These are phyloP conservation scores for Yamadazyma pseudoaaseri DNA, from an alignment of 1,139 yeast genomes.

Conservation along the genomic window DNA sequence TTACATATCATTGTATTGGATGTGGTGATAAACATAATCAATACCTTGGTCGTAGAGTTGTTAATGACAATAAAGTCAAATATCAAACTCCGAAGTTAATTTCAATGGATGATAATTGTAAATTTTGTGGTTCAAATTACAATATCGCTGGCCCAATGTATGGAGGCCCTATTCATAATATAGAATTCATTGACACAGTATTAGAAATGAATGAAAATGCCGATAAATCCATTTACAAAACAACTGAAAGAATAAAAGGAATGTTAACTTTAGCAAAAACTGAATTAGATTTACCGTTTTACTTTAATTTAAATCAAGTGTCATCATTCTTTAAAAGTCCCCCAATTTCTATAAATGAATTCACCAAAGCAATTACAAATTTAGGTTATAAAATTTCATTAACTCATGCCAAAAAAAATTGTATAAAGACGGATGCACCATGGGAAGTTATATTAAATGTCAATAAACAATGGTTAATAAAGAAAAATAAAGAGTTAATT, in stretches of 20 bases:
- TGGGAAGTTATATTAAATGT: slow-evolving; percentile 75
- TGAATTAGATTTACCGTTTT: slow-evolving; percentile 74
- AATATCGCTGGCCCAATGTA: slow-evolving; percentile 98
- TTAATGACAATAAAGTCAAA: slow-evolving; percentile 23
- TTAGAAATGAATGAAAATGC: slow-evolving; percentile 51
- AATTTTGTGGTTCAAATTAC: slow-evolving; percentile 64
- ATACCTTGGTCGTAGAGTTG: slow-evolving; percentile 64
- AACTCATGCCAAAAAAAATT: slow-evolving; percentile 85
- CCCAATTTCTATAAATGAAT: slow-evolving; percentile 73
- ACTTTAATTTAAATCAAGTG: slow-evolving; percentile 75
- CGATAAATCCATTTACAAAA: slow-evolving; percentile 62
- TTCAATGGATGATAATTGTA: slow-evolving; percentile 53
- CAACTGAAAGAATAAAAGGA: slow-evolving; percentile 82
- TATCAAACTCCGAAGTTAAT: slow-evolving; percentile 36
- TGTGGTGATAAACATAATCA: slow-evolving; percentile 76
- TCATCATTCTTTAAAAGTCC: slow-evolving; percentile 77
- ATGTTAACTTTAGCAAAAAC: slow-evolving; percentile 82
- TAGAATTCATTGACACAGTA: slow-evolving; percentile 61
- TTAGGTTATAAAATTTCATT: slow-evolving; percentile 78
- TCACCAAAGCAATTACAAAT: slow-evolving; percentile 82
- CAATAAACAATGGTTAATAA: slow-evolving; percentile 63
- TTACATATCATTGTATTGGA: slow-evolving; percentile 82
- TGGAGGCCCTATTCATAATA: slow-evolving; percentile 75
- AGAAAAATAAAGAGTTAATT: slow-evolving; percentile 33
- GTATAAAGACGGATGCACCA: slow-evolving; percentile 88